Base-by-base conservation (phyloP, 2,329 filamentous ascomycete species). In the Stachybotrys elegans region DNA sequence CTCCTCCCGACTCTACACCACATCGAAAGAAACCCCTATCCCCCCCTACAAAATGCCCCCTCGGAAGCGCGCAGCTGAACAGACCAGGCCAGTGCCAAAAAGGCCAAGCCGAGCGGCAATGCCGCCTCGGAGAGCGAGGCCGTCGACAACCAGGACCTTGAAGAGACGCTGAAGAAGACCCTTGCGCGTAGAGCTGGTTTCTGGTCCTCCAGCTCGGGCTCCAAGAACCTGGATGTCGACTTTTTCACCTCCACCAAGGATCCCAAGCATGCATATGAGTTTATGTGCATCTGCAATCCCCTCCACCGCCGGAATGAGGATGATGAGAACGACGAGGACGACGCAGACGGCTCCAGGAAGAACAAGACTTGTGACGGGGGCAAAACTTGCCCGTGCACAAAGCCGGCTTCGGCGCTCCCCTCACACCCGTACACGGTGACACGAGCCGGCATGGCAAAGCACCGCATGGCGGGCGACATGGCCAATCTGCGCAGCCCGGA, bases 161-260 rank as follows among this genome's bases (percentile, higher is more conserved):
- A 40, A 9, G 11, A 7, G 5, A 20, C 21, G 16, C 25, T 40
- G 14, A 8, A 35, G 25, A 17, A 12, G 4, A 32, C n/a, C 47
- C 48, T 9, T 47, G 53, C 32, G 22, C 34, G 19, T 29, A 51
- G 54, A 43, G 54, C 49, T 45, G 48, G 50, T 16, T 58, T 59
- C 40, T 67, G 63, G 61, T 48, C 61, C 3, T 45, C 41, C 7
- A 51, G 64, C 11, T 68, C 63, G 6, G 63, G 44, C 21, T 66
- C 66, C 5, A 58, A 52, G 23, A 67, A 67, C 45, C 52, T 56
- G 14, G 62, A 65, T 22, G 43, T 43, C 5, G 48, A 55, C 14
- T 64, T 62, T 42, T 53, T 57, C 40, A 49, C 40, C 2, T 44
- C 36, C 5, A 57, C 51, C 43, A 49, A 56, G 36, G 50, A 62